Percentiles rank a stretch among this genome's conserved stretches.
Conservation (phyloP, 305 asterid genomes). For the Fraxinus albicans region DNA sequence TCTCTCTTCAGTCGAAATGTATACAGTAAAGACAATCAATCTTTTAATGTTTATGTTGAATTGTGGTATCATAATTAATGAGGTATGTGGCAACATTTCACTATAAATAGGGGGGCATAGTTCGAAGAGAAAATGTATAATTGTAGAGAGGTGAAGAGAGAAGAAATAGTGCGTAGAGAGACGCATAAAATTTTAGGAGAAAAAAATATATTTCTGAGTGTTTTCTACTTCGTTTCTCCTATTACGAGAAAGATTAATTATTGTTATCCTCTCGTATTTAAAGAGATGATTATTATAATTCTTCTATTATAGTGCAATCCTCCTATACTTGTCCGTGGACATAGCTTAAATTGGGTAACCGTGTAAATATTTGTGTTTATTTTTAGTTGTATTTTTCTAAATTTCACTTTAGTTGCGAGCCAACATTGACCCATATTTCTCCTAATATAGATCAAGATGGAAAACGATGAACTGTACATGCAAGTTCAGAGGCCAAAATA, state of each 20-base stretch:
- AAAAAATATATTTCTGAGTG: too few species aligned
- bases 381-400: background rate
- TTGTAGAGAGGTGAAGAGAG: background rate
- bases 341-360: background rate
- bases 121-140: too few species aligned
- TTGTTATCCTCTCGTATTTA: background rate
- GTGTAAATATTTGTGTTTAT: background rate
- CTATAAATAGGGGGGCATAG: background rate
- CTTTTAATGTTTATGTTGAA: background rate
- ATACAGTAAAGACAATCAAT: background rate
- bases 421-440: background rate
- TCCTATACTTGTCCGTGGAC: background rate
- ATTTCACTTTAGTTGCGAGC: background rate
- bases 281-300: background rate
- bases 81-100: background rate
- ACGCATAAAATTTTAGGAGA: background rate
- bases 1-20: background rate
- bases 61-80: background rate
- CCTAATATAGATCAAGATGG: constrained; percentile 49
- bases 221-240: too few species aligned
- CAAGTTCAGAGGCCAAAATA: constrained; percentile 67
- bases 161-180: background rate
- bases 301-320: background rate
- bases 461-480: constrained; percentile 49
- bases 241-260: background rate